A percentile compares a stretch with the other conserved stretches of the same genome.
These are phyloP conservation scores for Calocybe indica DNA, from an alignment of 768 basidiomycete genomes.

Conservation along the genomic window DNA sequence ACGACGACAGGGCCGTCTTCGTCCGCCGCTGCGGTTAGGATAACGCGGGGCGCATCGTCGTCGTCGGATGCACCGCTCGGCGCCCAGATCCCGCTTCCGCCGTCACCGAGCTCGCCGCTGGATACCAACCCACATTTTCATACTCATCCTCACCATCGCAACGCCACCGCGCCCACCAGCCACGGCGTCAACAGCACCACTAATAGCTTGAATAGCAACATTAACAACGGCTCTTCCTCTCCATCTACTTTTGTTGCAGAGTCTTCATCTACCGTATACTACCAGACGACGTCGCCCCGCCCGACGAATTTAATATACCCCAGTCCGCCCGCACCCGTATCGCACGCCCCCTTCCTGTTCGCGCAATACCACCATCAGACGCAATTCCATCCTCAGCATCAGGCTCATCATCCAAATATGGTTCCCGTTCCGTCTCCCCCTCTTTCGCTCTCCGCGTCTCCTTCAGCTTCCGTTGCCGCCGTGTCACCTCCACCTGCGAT, in stretches of 20 bases:
- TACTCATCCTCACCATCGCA: no score
- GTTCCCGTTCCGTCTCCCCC: background rate
- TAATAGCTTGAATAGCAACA: no score
- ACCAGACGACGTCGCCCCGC: constrained; percentile 50
- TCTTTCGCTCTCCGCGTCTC: no score
- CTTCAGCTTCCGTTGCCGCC: no score
- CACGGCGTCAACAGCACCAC: no score
- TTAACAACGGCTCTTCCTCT: no score
- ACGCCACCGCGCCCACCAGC: no score
- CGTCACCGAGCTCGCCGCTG: constrained; percentile 41
- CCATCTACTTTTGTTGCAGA: no score
- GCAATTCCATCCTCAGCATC: constrained; percentile 12
- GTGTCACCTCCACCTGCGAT: no score
- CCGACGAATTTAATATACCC: constrained; percentile 44
- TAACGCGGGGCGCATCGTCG: constrained; percentile 25
- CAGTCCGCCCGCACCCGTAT: constrained; percentile 20
- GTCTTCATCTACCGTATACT: constrained; percentile 53
- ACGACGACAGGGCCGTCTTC: no score
- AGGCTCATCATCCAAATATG: constrained; percentile 17
- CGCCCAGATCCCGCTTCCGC: constrained; percentile 36
- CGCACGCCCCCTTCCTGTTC: constrained; percentile 11
- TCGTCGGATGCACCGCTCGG: constrained; percentile 31
- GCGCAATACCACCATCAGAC: no score
- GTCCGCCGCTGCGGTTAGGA: no score
- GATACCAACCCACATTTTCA: constrained; percentile 30